Evolutionary conservation across 2,329 filamentous ascomycete species (phyloP).

Genomic region (Penicillium oxalicum): DNA sequence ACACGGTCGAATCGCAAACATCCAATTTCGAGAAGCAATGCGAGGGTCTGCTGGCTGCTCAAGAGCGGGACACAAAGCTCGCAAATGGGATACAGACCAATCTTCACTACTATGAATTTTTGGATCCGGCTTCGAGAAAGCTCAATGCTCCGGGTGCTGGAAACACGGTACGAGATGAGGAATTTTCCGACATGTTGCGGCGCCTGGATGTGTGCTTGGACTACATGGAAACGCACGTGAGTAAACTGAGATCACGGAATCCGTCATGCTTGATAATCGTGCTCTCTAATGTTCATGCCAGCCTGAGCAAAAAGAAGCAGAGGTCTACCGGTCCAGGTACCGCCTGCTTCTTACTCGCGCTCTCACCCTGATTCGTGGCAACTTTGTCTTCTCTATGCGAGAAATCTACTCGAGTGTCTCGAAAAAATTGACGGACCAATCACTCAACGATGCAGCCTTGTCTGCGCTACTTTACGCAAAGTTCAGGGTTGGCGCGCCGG

Average conservation of each 20-base stretch:
- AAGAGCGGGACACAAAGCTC: constrained; percentile 69
- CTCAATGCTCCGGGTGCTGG: constrained; percentile 89
- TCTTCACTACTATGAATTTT: constrained; percentile 87
- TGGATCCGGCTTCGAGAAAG: constrained; percentile 82
- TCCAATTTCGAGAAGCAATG: constrained; percentile 90
- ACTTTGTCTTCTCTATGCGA: constrained; percentile 58
- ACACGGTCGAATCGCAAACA: constrained; percentile 80
- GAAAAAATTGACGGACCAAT: constrained; percentile 59
- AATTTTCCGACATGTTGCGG: constrained; percentile 80
- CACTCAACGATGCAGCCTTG: constrained; percentile 65
- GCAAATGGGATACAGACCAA: constrained; percentile 83
- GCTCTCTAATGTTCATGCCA: constrained; percentile 28
- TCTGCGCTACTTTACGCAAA: constrained; percentile 66
- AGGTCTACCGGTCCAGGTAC: constrained; percentile 82
- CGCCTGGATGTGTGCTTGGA: constrained; percentile 85
- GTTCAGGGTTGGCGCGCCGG: constrained; percentile 60
- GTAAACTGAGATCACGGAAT: too few relatives aligned
- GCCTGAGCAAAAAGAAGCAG: constrained; percentile 79
- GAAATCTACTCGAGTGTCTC: constrained; percentile 58
- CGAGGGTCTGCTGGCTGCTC: constrained; percentile 76
- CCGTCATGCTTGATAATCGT: too few relatives aligned
- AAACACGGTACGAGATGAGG: constrained; percentile 73
- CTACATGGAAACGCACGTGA: constrained; percentile 81
- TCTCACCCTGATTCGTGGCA: constrained; percentile 60
- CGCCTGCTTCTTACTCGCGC: constrained; percentile 68